Base-by-base conservation (phyloP, 768 basidiomycete genomes). In the Psilocybe azurescens region DNA sequence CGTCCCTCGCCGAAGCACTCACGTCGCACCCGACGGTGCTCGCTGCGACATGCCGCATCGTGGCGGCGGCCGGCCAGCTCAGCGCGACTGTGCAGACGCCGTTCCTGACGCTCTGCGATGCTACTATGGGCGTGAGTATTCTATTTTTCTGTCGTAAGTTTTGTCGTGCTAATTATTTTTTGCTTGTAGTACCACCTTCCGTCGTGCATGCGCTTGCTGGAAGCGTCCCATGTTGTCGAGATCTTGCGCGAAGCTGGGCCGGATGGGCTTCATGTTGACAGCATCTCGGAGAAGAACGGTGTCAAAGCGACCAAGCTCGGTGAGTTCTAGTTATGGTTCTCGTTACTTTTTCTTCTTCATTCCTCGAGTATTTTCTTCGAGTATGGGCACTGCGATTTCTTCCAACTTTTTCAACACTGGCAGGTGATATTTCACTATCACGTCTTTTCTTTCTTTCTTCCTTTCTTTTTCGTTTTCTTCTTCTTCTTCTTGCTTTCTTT, bases 101-200 rank as follows among this genome's bases (percentile, higher is more conserved):
- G 30, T 90, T 91, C 71, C 75, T 89, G 32, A 83, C 84, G n/a
- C 75, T 93, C 7, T 90, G 89, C 67, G 91, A 92, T 70, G 89
- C 89, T 2, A 74, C 79, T 14, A 89, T 91, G 87, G 84, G 81
- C 44, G 90, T 91, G 67, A 62, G 88, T 60, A 11, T 7, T 60
- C 10, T 44, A 36, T 53, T 47, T 14, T 24, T 33, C 33, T 53
- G 36, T 53, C 36, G 18, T 20, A n/a, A 6, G 8, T n/a, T 56
- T n/a, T 44, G 61, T 59, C 14, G 14, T 32, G 16, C 30, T 33
- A 53, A 18, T 50, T 44, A 20, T 48, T 63, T 59, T 24, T 41
- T 56, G 41, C 33, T 56, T n/a, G 3, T 59, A 91, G 89, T 91
- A 91, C 67, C 88, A 90, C 68, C 78, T 93, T 16, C 89, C 91